Base-by-base conservation (phyloP, 192 early-diverging fungal species). In the Backusella australiensis region DNA sequence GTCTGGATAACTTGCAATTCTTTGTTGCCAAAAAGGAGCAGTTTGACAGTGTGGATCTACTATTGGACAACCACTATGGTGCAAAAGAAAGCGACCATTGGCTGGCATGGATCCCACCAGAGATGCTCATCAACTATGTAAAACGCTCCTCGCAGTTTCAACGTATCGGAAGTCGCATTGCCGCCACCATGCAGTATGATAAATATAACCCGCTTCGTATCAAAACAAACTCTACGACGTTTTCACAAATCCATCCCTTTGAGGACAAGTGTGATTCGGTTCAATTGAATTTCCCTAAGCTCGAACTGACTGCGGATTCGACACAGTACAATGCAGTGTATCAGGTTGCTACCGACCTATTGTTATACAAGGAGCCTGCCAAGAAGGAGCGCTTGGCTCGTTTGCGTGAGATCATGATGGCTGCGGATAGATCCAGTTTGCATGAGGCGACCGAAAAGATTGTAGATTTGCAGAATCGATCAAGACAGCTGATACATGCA, bases 321-420 rank as follows among this genome's bases (percentile, higher is more conserved):
- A 81, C 81, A 65, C 94, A 96, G 85, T 96, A 92, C 81, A 85
- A 86, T 38, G 83, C 90, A 1, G 82, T 95, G 3, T 87, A 89
- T 70, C 89, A 96, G 76, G 89, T 93, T 17, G 90, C 94, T 26
- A 88, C 85, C 0, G 93, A 95, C 65, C 85, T 97, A 26, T 82
- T 97, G 11, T 88, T 96, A 19, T 97, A 95, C 73, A 90, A 89
- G 26, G 96, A 96, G 75, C 94, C 96, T 6, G 88, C 87, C 0
- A 89, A 90, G 67, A 93, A 91, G 32, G 91, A 92, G 42, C 87
- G 93, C 17, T 82, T 86, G 63, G 91, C 92, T 59, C 84, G 90
- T 32, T 79, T 96, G 14, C 88, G 90, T 46, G 93, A 93, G 42
- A 94, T 95, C 73, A 83, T 92, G 72, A 82, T 96, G 63, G 91